phyloP scores from a whole-genome alignment of 768 basidiomycete species.

The Serendipita sp. region DNA sequence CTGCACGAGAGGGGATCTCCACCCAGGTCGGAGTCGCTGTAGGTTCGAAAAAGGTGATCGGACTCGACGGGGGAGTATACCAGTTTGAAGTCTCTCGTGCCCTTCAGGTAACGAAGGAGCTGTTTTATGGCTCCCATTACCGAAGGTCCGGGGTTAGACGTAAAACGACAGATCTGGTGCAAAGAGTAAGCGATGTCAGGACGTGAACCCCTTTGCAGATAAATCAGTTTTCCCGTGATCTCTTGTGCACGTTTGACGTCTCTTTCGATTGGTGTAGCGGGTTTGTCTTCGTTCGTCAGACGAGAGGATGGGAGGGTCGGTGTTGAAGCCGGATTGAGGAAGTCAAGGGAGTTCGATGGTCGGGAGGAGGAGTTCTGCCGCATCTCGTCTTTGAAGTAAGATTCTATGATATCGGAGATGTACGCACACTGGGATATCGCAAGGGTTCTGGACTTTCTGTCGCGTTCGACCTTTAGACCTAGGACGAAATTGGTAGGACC shows the following conservation, averaged over 20 bases:
- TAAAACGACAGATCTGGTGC: constrained; percentile 17
- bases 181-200: constrained; percentile 19
- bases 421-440: neutral
- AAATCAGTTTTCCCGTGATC: neutral
- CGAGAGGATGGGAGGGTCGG: neutral
- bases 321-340: neutral
- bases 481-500: constrained; percentile 10
- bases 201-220: constrained; percentile 7
- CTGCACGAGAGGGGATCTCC: constrained; percentile 12
- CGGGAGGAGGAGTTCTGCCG: neutral
- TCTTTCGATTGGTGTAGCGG: neutral
- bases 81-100: neutral
- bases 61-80: neutral
- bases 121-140: too few species aligned
- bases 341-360: too few species aligned
- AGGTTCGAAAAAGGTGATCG: constrained; percentile 11
- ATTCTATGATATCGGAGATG: neutral
- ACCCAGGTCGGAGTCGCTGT: constrained; percentile 19
- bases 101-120: too few species aligned
- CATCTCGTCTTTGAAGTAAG: neutral
- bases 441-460: neutral
- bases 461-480: constrained; percentile 19
- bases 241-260: neutral
- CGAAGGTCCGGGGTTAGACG: constrained; percentile 9
- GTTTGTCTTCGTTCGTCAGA: neutral